Evolutionary conservation across 2,329 filamentous ascomycete species (phyloP).

Genomic region (Calonectria pseudoturangicola): DNA sequence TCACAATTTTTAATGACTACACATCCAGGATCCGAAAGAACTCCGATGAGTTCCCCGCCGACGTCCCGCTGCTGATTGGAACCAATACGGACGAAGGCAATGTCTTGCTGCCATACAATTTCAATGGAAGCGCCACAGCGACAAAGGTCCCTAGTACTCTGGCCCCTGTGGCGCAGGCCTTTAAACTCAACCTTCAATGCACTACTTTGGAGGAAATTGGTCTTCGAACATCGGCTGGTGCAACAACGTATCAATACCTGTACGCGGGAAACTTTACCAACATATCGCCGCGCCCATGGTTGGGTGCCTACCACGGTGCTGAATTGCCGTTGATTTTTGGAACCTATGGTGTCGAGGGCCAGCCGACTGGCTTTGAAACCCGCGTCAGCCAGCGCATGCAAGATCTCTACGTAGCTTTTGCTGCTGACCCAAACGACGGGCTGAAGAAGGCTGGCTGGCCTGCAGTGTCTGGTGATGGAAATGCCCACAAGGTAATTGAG

Average conservation of each 20-base stretch:
- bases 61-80: constrained; percentile 40
- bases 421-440: constrained; percentile 37
- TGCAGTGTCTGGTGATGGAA: neutral
- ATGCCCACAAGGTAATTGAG: constrained; percentile 31
- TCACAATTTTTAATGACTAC: constrained; percentile 43
- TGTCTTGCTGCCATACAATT: constrained; percentile 42
- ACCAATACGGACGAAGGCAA: constrained; percentile 47
- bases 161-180: constrained; percentile 29
- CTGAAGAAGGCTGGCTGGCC: constrained; percentile 34
- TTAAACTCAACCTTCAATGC: constrained; percentile 42
- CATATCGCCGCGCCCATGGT: constrained; percentile 45
- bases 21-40: constrained; percentile 15
- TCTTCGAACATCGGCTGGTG: constrained; percentile 38
- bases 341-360: constrained; percentile 31
- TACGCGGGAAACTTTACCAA: constrained; percentile 49
- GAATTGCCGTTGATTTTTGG: constrained; percentile 48
- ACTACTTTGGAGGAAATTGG: constrained; percentile 40
- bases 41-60: constrained; percentile 3
- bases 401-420: constrained; percentile 43
- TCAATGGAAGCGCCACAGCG: constrained; percentile 41
- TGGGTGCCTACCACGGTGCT: constrained; percentile 45
- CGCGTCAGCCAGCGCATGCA: constrained; percentile 44
- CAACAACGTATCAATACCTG: constrained; percentile 45
- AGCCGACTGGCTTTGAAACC: constrained; percentile 39
- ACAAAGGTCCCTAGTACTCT: constrained; percentile 37